Evolutionary conservation across 176 grass and related monocot species (phyloP).

Genomic region (Echinochloa phyllopogon): DNA sequence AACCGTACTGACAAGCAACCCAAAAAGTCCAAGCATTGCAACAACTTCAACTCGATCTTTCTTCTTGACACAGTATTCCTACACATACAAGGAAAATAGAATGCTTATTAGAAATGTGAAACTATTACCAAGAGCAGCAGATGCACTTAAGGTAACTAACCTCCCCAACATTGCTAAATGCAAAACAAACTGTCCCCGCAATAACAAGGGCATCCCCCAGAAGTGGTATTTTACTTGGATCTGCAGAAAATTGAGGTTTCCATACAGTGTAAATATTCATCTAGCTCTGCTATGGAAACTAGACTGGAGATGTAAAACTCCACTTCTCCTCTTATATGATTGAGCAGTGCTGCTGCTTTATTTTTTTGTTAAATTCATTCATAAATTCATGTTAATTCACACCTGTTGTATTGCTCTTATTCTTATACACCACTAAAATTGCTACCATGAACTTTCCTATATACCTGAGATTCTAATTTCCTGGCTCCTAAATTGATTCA

Average conservation of each 20-base stretch:
- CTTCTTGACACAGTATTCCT: slow-evolving; percentile 85
- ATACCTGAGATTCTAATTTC: neutral
- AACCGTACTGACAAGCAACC: slow-evolving; percentile 54
- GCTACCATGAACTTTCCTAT: neutral
- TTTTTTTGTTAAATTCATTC: neutral
- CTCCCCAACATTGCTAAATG: slow-evolving; percentile 80
- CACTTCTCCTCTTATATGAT: neutral
- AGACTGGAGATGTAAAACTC: neutral
- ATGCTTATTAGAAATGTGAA: slow-evolving; percentile 16
- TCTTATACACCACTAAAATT: neutral
- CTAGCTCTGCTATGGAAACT: slow-evolving; percentile 10
- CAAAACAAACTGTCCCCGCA: slow-evolving; percentile 69
- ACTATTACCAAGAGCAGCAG: slow-evolving; percentile 5
- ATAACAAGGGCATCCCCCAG: slow-evolving; percentile 77
- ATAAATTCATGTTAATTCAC: neutral
- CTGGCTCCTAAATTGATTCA: neutral
- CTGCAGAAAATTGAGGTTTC: slow-evolving; percentile 38
- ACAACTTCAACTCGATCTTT: slow-evolving; percentile 80
- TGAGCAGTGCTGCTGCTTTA: neutral
- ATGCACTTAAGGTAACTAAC: slow-evolving; percentile 38
- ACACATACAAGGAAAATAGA: slow-evolving; percentile 26
- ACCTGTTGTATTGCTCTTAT: slow-evolving; percentile 11
- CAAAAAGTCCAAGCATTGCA: slow-evolving; percentile 70
- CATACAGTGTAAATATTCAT: neutral
- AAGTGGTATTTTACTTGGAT: slow-evolving; percentile 57